Evolutionary conservation across 2,329 filamentous ascomycete genomes (phyloP), one percentile per base, ranked within the genome.

Genomic region (Bimuria novae-zelandiae): DNA sequence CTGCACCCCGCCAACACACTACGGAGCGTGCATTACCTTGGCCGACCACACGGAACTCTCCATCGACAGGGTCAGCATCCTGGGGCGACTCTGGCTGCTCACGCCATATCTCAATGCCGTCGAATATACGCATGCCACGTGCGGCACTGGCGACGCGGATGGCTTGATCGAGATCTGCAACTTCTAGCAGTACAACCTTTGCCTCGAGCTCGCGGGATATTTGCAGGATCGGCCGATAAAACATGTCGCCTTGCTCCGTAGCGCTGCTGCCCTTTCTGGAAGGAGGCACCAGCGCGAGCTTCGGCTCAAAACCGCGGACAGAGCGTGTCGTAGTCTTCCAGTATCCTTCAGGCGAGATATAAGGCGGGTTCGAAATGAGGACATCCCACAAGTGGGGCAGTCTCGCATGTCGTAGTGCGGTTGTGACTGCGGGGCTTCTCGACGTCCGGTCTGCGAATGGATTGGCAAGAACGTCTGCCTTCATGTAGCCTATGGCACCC

Each of bases 351-450:
- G 79, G 76, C 1, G 92, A 95, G 45, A 97, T 87, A 70, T 97
- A 97, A 0, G 94, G 94, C 14, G 94, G 94, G 66, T 99, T 99
- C 1, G 89, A 89, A 30, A 94, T 83, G 1, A 99, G 74, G 3
- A 97, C 75, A 56, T 95, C 67, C 71, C 71, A 74, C 35, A 67
- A 66, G 7, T 36, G 48, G 1, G 64, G 61, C 39, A 60, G 55
- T 4, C 10, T 29, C 1, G 52, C 36, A 30, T 51, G 25, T 40
- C 67, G 57, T 40, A 67, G 44, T 12, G 52, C 59, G 14, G 56
- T 36, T 14, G 55, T 62, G 8, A 73, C 35, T 3, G 61, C 50
- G 3, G 51, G 50, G 1, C 49, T 43, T 4, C 48, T 54, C 32
- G 39, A 36, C 6, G 14, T 27, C 11, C 61, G 65, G 14, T 79